These are phyloP conservation scores for Trametes coccinea DNA, from an alignment of 768 basidiomycete species.

Conservation along the genomic window DNA sequence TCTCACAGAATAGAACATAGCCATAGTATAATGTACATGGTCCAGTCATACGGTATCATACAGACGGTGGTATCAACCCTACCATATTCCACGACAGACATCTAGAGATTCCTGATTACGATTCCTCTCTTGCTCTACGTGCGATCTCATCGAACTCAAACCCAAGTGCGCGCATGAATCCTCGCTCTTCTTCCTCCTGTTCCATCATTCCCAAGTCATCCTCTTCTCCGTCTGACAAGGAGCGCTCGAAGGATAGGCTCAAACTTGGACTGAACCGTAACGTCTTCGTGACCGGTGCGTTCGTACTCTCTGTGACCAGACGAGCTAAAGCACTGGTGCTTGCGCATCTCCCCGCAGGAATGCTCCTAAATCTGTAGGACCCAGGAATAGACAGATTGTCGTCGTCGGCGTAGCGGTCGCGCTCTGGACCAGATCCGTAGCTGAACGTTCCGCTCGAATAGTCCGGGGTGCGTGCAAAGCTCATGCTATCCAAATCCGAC, in stretches of 20 bases:
- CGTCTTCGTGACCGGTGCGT: constrained; percentile 16
- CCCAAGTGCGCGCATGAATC: constrained; percentile 28
- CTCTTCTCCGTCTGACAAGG: constrained; percentile 8
- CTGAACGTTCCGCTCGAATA: constrained; percentile 14
- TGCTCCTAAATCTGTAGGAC: constrained; percentile 4
- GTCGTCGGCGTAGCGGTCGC: neutral
- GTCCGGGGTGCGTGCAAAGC: constrained; percentile 28
- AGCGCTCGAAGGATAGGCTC: constrained; percentile 14
- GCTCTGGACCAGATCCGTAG: constrained; percentile 10
- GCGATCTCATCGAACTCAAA: constrained; percentile 28
- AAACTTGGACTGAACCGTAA: constrained; percentile 18
- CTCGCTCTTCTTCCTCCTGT: constrained; percentile 27
- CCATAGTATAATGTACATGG: neutral
- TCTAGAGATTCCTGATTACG: neutral
- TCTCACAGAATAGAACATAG: neutral
- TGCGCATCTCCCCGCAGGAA: neutral
- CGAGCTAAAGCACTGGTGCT: constrained; percentile 5
- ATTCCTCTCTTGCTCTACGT: constrained; percentile 8
- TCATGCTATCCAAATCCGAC: constrained; percentile 31
- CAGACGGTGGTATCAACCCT: neutral
- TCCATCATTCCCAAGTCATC: constrained; percentile 11
- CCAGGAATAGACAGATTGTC: constrained; percentile 2
- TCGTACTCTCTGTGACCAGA: constrained; percentile 5
- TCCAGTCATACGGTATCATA: neutral
- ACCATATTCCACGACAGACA: neutral